Evolutionary conservation across 768 basidiomycete genomes (phyloP), one percentile per base, ranked within the genome.

Genomic region (Suillus paluster): DNA sequence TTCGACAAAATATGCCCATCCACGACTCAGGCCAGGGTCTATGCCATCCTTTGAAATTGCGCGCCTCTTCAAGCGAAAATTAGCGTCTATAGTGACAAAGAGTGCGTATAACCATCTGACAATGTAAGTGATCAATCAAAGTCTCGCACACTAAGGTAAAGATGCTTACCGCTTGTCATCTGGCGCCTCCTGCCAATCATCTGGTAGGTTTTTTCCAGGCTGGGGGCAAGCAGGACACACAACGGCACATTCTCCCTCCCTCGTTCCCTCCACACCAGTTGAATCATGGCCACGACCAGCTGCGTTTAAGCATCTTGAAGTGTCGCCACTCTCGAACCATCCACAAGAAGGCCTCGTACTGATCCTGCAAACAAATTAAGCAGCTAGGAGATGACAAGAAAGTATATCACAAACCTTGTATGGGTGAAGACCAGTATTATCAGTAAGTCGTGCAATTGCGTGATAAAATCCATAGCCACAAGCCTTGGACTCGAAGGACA

Each of bases 41-140:
- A 44, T 59, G 8, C 64, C 61, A 1, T 72, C 66, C 14, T 34
- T 71, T 15, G 73, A 75, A 0, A 70, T 66, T 25, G 68, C 65
- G 33, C 65, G 58, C 10, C 67, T 55, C 45, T 74, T 74, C 21
- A 77, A 64, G 2, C 73, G 63, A 58, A 78, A 78, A 61, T 76
- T 77, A 0, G 73, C 72, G 58, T 77, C 75, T 1, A 78, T 69
- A 0, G 67, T 68, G 1, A 77, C 44, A 56, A 74, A 73, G 8
- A 66, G 33, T 1, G 48, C 33, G 50, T 71, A 70, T 9, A 75
- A 36, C 72, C 75, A 77, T 58, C 75, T 76, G 46, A 39, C 38
- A 39, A 39, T 42, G 19, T 42, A 0, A 42, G 41, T 42, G 19
- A 17, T 46, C 14, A 2, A 19, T 25, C 45, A 25, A n/a, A 8